Evolutionary conservation across 345 rosid genomes (phyloP), one percentile per base, ranked within the genome.

Genomic region (Syzygium oleosum): DNA sequence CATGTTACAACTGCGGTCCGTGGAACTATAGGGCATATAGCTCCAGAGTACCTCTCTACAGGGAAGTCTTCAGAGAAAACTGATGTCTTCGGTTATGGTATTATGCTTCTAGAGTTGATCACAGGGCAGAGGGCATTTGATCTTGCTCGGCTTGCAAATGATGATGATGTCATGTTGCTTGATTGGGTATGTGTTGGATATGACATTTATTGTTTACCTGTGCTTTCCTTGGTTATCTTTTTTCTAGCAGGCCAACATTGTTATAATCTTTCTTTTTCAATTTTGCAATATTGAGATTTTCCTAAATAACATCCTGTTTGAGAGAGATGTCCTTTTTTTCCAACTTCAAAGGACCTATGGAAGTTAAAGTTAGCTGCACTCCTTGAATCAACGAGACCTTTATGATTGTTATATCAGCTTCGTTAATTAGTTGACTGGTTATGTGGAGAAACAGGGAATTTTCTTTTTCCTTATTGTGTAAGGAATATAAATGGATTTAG

Each of bases 21-120:
- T 53, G 99, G 99, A 61, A 97, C 99, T 9, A 96, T 97, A 19
- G 99, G 99, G 51, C 99, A 97, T 87, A 97, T 97, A 21, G 99
- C 99, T 90, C 99, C 99, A 0, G 99, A 97, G 61, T 97, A 97
- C 90, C 98, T 97, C 77, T 96, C 99, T 2, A 96, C 99, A 2
- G 99, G 99, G 12, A 97, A 96, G 87, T 97, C 99, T 6, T 97
- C 99, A 2, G 99, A 97, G 94, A 97, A 97, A 90, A 97, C 99
- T 6, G 99, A 97, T 84, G 99, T 96, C 87, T 97, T 97, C 59
- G 99, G 99, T 19, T 97, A 97, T 61, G 99, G 99, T 16, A 95
- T 97, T 90, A 97, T 97, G 99, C 99, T 97, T 87, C 89, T 97
- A 8, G 99, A 97, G 91, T 94, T 97, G 6, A 94, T 97, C 68